Evolutionary conservation across 495 filamentous ascomycete species (phyloP), one percentile per base, ranked within the genome.

Genomic region (Trichoderma reesei): DNA sequence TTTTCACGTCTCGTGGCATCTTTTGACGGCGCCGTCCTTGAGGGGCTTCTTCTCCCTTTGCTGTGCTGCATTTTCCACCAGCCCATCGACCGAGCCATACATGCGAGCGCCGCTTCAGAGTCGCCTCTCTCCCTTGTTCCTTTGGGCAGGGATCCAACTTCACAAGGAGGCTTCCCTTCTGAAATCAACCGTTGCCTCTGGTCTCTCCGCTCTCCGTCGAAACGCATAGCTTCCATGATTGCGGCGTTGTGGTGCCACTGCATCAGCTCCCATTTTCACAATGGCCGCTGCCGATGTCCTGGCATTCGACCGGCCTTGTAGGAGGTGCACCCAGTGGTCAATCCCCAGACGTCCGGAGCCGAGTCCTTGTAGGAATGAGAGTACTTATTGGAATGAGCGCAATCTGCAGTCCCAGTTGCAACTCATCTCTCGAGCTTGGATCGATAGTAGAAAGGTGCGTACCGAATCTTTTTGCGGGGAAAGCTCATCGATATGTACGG

Each of bases 261-360:
- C 68, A 71, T 70, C 64, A 71, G 72, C 72, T 76, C 69, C 64
- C 72, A 69, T 66, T 71, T 69, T 66, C 65, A 76, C 69, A 73
- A 80, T 80, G 78, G 76, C 78, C 65, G 70, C 75, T 59, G 70
- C 71, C 68, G 70, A 72, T 64, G 72, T 75, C 69, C 56, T 73
- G 65, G 68, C 70, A 64, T 63, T 68, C 59, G 69, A 65, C 71
- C 68, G 69, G 63, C 65, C 60, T 69, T 75, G 71, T 73, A 67
- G 65, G 67, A 69, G 60, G 71, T 65, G 63, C 67, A 42, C 54
- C 46, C 69, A 66, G 71, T 68, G 70, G 41, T 68, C 54, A 62
- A 59, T 44, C 63, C 63, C 66, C 60, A 65, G 59, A 18, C 60
- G 46, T 51, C 63, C 5, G 65, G 62, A 61, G 26, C 26, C 26